Percentiles rank a stretch among this genome's conserved stretches.
Conservation (phyloP, 805 yeast genomes). For the Candida tibetensis region DNA sequence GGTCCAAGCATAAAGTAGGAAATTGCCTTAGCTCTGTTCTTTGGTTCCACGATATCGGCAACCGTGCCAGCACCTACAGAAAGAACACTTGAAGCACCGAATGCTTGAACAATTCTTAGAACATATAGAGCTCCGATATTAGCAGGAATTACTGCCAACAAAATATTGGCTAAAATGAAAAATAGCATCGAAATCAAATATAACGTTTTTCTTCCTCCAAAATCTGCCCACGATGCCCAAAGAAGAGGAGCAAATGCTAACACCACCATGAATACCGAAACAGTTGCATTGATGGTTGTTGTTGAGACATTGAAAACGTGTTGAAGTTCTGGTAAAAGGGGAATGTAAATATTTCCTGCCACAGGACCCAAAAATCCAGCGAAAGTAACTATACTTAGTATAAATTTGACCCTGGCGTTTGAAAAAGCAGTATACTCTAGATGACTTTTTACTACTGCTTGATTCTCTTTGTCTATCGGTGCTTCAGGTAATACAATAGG, state of each 20-base stretch:
- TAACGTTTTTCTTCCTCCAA: constrained; percentile 43
- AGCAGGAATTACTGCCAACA: constrained; percentile 30
- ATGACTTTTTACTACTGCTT: background rate
- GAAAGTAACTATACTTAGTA: constrained; percentile 41
- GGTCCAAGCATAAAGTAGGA: constrained; percentile 40
- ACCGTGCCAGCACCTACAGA: constrained; percentile 38
- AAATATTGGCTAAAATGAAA: constrained; percentile 26
- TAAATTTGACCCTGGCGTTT: constrained; percentile 23
- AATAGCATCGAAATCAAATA: constrained; percentile 26
- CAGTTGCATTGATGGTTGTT: constrained; percentile 51
- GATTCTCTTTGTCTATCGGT: background rate
- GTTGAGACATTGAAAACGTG: constrained; percentile 38
- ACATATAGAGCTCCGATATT: constrained; percentile 28
- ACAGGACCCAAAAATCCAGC: constrained; percentile 58
- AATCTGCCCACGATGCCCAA: constrained; percentile 57
- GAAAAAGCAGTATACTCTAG: constrained; percentile 33
- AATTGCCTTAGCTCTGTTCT: constrained; percentile 28
- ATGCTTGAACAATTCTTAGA: constrained; percentile 33
- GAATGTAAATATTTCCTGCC: constrained; percentile 57
- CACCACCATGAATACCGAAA: constrained; percentile 55
- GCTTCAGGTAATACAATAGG: no score
- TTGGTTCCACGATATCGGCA: constrained; percentile 32
- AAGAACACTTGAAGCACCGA: constrained; percentile 37
- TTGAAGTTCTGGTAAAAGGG: constrained; percentile 47
- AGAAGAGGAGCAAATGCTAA: constrained; percentile 55